These are phyloP conservation scores for Rubroshorea leprosula DNA, from an alignment of 345 rosid genomes.

Conservation along the genomic window DNA sequence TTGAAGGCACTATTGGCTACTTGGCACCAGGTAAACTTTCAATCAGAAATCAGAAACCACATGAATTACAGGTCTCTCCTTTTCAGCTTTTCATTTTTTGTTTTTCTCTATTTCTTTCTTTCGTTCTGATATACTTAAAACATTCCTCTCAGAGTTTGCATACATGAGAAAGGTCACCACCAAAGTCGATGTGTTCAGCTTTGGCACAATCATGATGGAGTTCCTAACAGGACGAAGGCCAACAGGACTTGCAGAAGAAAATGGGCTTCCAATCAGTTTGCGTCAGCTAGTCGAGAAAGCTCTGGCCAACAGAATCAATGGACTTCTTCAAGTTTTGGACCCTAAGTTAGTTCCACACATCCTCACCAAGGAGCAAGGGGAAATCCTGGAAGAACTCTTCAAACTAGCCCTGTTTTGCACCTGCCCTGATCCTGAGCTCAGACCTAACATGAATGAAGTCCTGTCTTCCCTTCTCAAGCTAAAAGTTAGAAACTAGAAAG, in stretches of 20 bases:
- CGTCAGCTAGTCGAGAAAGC: slow-evolving; percentile 50
- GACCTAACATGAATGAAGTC: slow-evolving; percentile 58
- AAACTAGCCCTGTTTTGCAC: slow-evolving; percentile 62
- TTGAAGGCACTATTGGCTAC: slow-evolving; percentile 88
- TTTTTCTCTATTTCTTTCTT: background rate
- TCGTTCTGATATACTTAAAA: background rate
- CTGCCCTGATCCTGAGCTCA: slow-evolving; percentile 51
- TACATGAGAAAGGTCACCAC: slow-evolving; percentile 75
- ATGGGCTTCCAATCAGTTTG: slow-evolving; percentile 42
- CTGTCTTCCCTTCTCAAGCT: slow-evolving; percentile 45
- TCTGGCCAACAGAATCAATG: slow-evolving; percentile 31
- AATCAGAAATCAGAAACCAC: no score
- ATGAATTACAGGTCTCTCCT: no score
- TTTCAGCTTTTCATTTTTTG: background rate
- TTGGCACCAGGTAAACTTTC: slow-evolving; percentile 86
- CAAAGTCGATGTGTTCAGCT: slow-evolving; percentile 85
- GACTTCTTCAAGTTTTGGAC: slow-evolving; percentile 42
- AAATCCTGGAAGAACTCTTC: slow-evolving; percentile 28
- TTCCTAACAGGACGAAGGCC: slow-evolving; percentile 64
- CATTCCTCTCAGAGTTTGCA: slow-evolving; percentile 55
- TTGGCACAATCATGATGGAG: slow-evolving; percentile 70
- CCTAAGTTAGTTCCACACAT: slow-evolving; percentile 22
- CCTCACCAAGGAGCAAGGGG: slow-evolving; percentile 19
- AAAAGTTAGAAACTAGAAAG: slow-evolving; percentile 17
- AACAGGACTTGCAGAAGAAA: slow-evolving; percentile 48